Conservation (phyloP, 139 green algal genomes). For the Volvox reticuliferus region DNA sequence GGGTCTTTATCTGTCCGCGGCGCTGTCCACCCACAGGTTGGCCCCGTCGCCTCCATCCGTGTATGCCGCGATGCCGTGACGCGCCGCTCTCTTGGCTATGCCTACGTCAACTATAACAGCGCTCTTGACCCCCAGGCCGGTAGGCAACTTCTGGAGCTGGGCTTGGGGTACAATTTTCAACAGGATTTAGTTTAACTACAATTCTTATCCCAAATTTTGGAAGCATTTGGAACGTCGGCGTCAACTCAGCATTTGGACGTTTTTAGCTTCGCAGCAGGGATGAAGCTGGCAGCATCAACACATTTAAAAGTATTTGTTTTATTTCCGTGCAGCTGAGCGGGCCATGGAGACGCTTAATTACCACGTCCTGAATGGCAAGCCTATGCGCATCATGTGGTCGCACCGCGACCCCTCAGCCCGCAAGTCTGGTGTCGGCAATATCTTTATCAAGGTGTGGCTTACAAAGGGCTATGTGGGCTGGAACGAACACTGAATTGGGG, state of each 20-base stretch:
- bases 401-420: conserved; percentile 84
- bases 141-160: conserved; percentile 50
- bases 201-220: background rate
- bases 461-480: background rate
- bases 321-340: conserved; percentile 73
- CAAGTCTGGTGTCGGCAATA: conserved; percentile 90
- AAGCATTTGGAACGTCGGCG: background rate
- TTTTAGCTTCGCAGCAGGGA: background rate
- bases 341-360: conserved; percentile 95
- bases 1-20: background rate
- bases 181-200: background rate
- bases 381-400: conserved; percentile 97
- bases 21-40: conserved; percentile 73
- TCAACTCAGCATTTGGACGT: background rate
- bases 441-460: conserved; percentile 93
- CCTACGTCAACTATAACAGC: conserved; percentile 97
- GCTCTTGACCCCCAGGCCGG: conserved; percentile 85
- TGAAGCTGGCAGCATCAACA: too few species aligned
- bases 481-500: background rate
- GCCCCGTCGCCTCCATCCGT: conserved; percentile 91
- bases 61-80: conserved; percentile 96
- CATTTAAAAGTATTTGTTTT: too few species aligned
- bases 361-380: conserved; percentile 83
- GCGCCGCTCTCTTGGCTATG: conserved; percentile 93
- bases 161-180: background rate